Evolutionary conservation across 106 monocot species (phyloP), one percentile per base, ranked within the genome.

Genomic region (Apostasia shenzhenica): DNA sequence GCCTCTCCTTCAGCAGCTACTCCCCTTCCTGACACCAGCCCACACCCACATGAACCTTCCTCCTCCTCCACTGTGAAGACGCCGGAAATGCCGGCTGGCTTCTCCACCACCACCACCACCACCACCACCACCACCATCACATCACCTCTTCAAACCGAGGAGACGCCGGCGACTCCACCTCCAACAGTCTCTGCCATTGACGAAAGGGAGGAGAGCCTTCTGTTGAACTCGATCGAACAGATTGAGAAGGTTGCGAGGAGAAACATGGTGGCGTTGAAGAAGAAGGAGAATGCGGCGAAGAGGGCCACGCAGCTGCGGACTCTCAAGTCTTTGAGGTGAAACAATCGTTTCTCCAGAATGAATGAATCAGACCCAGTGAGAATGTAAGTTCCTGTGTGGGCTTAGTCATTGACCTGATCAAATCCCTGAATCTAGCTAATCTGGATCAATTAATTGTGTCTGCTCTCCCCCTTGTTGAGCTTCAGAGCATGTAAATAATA

Each of bases 291-390:
- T 26, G 55, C 44, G 42, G 67, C 54, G 42, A 69, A 65, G 55
- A 79, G 75, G 76, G 68, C 50, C 7, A 67, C 72, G 8, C 68
- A 48, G 63, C 51, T 40, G 70, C 74, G 59, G 39, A 79, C 67
- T 43, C 79, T 86, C 55, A 73, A 82, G 82, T 82, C 82, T 8
- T 76, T 86, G 86, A 72, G 86, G 54, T 86, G 65, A 81, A 76
- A 76, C 77, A 75, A 59, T 77, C 66, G 76, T 80, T 84, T 80
- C 75, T 26, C 26, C 26, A 26, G 26, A 26, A 26, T 26, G 26
- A 26, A 26, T 26, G 26, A 26, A 26, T 26, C 26, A 26, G 26
- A 26, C 26, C 26, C 26, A 26, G 26, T 26, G 26, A 26, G 26
- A 26, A 26, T 26, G 26, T 26, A 26, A 26, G 26, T 26, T 26